Base-by-base conservation (phyloP, 2,329 filamentous ascomycete species). In the Colletotrichum aenigma region DNA sequence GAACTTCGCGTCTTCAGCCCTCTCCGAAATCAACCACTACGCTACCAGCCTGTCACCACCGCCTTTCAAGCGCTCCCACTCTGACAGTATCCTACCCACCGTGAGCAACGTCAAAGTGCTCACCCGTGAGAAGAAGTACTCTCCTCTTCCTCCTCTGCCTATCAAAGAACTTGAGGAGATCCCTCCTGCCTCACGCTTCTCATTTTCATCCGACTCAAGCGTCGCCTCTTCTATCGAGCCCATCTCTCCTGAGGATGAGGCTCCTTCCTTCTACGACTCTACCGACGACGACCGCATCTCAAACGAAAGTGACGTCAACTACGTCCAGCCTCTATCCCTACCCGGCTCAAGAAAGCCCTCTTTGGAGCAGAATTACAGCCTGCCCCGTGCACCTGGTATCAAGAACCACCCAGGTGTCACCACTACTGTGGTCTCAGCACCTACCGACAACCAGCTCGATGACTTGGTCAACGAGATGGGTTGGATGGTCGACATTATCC, bases 1-100 rank as follows among this genome's bases (percentile, higher is more conserved):
- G 77, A 92, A 92, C 82, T 93, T 93, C 79, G 90, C 90, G n/a
- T 88, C 86, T 6, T 88, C 88, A 2, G 86, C 88, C 5, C 79
- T 82, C 8, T 87, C 87, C 0, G 89, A 91, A 69, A 84, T 76
- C 4, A 83, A 85, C 26, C 81, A 85, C 2, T 88, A 86, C 74
- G 81, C 84, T 24, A 89, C 88, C 2, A 82, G 85, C 55, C 82
- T 91, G 18, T 91, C 90, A 4, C 90, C 90, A 10, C 89, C 90
- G 1, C 90, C 90, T 0, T 85, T 86, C 58, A 86, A 86, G 76
- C 86, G 87, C 26, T 83, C 81, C 6, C 69, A 81, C 36, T 84
- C 85, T 0, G 84, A 83, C 61, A 81, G 81, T 18, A 76, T 79
- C 4, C 79, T 79, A 26, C 68, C 77, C 12, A 78, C 78, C 8